These are phyloP conservation scores for Hysterangium stoloniferum DNA, from an alignment of 768 basidiomycete species.

Conservation along the genomic window DNA sequence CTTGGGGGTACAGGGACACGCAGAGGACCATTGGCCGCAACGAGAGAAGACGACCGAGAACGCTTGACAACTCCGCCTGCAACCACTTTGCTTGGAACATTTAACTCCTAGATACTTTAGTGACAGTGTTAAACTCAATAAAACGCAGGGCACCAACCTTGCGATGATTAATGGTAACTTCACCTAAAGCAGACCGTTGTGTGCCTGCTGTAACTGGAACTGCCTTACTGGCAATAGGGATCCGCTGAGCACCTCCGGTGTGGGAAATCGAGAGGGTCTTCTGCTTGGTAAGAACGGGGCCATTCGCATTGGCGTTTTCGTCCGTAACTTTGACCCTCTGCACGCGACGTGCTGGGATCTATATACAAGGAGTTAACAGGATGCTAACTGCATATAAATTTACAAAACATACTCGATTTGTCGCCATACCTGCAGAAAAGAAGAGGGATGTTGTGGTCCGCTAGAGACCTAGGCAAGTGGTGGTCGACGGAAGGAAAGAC, in stretches of 20 bases:
- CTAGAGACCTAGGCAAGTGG: too few species aligned
- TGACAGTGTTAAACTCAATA: constrained; percentile 17
- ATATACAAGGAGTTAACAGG: not conserved
- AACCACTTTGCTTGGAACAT: constrained; percentile 37
- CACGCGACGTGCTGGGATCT: constrained; percentile 8
- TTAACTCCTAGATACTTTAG: constrained; percentile 41
- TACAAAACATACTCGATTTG: constrained; percentile 4
- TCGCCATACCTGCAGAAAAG: constrained; percentile 7
- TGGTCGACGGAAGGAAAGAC: not conserved
- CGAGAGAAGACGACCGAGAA: constrained; percentile 60
- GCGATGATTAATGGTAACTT: constrained; percentile 54
- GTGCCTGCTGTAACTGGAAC: constrained; percentile 40
- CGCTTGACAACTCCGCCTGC: constrained; percentile 46
- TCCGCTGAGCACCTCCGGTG: constrained; percentile 11
- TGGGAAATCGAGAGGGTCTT: not conserved
- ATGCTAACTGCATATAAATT: not conserved
- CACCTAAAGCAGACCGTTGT: constrained; percentile 68
- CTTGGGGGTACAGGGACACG: constrained; percentile 63
- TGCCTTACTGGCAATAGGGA: constrained; percentile 43
- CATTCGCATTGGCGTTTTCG: constrained; percentile 10
- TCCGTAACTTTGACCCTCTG: constrained; percentile 10
- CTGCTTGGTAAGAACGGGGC: constrained; percentile 9
- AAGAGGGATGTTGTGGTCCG: not conserved
- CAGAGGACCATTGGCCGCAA: constrained; percentile 50
- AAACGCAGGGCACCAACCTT: constrained; percentile 8